A percentile compares a stretch with the other conserved stretches of the same genome.
These are phyloP conservation scores for Ligustrum vulgare DNA, from an alignment of 257 asterid genomes.

Conservation along the genomic window DNA sequence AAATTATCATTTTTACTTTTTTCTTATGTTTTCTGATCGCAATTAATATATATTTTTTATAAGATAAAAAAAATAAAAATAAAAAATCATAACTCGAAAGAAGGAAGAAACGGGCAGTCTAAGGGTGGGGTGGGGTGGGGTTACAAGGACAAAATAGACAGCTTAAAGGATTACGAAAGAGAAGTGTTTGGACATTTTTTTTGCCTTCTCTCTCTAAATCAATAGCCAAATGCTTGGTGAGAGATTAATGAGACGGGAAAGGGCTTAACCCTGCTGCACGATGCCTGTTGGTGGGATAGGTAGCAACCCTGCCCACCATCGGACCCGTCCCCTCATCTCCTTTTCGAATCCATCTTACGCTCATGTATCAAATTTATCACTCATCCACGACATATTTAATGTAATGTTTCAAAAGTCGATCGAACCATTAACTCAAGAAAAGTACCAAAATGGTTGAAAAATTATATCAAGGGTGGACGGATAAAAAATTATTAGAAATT, in stretches of 20 bases:
- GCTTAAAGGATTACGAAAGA: constrained; percentile 42
- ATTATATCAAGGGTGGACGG: too few species aligned
- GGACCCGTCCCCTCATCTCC: constrained; percentile 59
- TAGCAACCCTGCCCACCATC: constrained; percentile 54
- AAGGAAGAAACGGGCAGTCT: too few species aligned
- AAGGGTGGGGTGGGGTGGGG: constrained; percentile 3
- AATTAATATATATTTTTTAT: too few species aligned
- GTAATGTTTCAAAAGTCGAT: not conserved
- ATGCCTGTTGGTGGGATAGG: constrained; percentile 74
- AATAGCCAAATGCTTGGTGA: constrained; percentile 17
- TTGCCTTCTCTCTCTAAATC: not conserved
- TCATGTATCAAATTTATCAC: not conserved
- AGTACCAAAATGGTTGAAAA: too few species aligned
- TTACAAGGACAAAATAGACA: constrained; percentile 38
- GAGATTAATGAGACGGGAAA: constrained; percentile 36
- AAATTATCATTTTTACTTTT: too few species aligned
- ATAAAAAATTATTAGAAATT: not conserved
- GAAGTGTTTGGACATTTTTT: constrained; percentile 6
- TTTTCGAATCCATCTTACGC: constrained; percentile 2
- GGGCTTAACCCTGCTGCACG: constrained; percentile 52
- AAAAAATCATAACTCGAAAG: too few species aligned
- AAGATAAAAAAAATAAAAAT: too few species aligned
- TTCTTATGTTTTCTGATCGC: too few species aligned
- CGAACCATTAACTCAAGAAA: not conserved
- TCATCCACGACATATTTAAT: not conserved